These are phyloP conservation scores for Pistacia integerrima DNA, from an alignment of 345 rosid genomes.

Conservation along the genomic window DNA sequence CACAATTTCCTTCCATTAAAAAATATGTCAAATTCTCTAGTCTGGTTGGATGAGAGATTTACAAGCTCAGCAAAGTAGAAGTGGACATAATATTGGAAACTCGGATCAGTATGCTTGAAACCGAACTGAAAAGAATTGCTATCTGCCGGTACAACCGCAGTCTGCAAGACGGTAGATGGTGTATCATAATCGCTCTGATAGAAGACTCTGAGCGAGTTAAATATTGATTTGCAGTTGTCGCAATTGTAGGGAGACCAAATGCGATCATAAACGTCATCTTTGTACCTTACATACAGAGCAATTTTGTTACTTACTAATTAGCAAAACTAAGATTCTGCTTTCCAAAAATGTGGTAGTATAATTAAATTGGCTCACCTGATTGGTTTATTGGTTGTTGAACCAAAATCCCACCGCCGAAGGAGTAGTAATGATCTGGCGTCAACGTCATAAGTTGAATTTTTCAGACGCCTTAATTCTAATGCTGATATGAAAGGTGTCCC, in stretches of 20 bases:
- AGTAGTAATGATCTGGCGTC: not conserved
- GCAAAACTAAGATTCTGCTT: no score
- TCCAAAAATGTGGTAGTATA: not conserved
- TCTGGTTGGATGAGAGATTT: slow-evolving; percentile 13
- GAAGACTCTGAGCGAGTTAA: slow-evolving; percentile 12
- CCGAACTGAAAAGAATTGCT: slow-evolving; percentile 35
- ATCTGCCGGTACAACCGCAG: slow-evolving; percentile 36
- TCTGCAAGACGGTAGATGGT: slow-evolving; percentile 44
- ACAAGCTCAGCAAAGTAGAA: slow-evolving; percentile 27
- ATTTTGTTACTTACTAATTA: no score
- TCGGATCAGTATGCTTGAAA: slow-evolving; percentile 30
- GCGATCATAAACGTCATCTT: not conserved
- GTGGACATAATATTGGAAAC: slow-evolving; percentile 31
- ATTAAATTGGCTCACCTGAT: not conserved
- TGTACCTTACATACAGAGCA: not conserved
- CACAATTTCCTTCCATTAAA: slow-evolving; percentile 22
- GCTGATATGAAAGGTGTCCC: no score
- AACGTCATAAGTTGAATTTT: not conserved
- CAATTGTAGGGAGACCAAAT: no score
- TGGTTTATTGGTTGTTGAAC: not conserved
- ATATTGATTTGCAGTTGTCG: slow-evolving; percentile 27
- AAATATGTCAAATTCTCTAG: slow-evolving; percentile 19
- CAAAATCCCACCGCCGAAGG: not conserved
- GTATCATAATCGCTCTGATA: slow-evolving; percentile 23
- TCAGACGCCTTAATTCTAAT: slow-evolving; percentile 14